phyloP scores from a whole-genome alignment of 306 rosid genomes.

The Cucurbita ficifolia region DNA sequence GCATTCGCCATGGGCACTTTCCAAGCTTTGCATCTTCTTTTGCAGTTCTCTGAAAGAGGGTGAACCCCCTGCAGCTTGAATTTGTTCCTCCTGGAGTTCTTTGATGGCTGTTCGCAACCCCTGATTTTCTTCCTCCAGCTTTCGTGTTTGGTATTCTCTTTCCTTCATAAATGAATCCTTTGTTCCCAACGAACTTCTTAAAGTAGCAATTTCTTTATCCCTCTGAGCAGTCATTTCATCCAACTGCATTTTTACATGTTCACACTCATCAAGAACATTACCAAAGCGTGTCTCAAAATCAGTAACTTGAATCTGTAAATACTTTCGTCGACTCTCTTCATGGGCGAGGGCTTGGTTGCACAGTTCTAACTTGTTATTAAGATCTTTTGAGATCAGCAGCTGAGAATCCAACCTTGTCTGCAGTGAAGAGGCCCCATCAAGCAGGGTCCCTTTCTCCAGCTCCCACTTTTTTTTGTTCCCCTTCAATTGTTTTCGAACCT shows the following conservation, averaged over 20 bases:
- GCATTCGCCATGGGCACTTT: constrained; percentile 39
- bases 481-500: constrained; percentile 29
- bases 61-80: constrained; percentile 52
- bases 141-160: constrained; percentile 29
- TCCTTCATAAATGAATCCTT: constrained; percentile 50
- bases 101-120: constrained; percentile 31
- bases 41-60: constrained; percentile 49
- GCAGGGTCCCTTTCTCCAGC: constrained; percentile 34
- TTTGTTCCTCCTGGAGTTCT: constrained; percentile 68
- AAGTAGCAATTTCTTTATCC: constrained; percentile 43
- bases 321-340: constrained; percentile 58
- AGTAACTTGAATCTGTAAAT: constrained; percentile 47
- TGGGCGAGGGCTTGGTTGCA: constrained; percentile 61
- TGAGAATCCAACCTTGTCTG: constrained; percentile 52
- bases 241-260: constrained; percentile 25
- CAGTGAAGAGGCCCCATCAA: constrained; percentile 51
- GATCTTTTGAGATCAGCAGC: constrained; percentile 37
- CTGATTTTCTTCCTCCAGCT: constrained; percentile 57
- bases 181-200: constrained; percentile 38
- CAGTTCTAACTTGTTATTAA: constrained; percentile 29
- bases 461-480: constrained; percentile 50
- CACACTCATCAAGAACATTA: constrained; percentile 20
- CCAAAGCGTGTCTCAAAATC: constrained; percentile 29
- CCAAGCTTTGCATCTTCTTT: constrained; percentile 42
- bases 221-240: constrained; percentile 28